Conservation (phyloP, 805 yeast species). For the Spathaspora boniae region DNA sequence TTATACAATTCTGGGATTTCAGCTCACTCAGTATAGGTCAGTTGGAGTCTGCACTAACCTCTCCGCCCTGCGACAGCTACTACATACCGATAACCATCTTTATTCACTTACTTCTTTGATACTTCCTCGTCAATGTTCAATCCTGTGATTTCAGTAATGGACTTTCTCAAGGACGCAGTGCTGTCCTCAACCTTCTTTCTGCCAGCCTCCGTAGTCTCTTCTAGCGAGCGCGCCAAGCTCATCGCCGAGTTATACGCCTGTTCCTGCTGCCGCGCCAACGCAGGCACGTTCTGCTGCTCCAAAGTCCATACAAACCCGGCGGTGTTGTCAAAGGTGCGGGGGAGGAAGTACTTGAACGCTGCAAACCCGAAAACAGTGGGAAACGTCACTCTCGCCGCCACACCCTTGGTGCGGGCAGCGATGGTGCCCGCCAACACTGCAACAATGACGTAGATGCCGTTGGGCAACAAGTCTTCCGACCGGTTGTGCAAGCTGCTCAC, state of each 20-base stretch:
- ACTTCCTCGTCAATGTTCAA: slow-evolving; percentile 63
- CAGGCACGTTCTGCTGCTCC: slow-evolving; percentile 61
- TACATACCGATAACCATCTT: neutral
- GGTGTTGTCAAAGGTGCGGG: slow-evolving; percentile 66
- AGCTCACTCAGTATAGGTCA: no score
- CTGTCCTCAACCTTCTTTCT: slow-evolving; percentile 33
- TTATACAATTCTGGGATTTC: no score
- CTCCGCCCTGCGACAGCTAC: no score
- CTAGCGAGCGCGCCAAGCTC: slow-evolving; percentile 41
- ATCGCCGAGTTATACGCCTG: slow-evolving; percentile 44
- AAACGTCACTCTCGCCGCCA: slow-evolving; percentile 48
- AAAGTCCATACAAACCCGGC: slow-evolving; percentile 52
- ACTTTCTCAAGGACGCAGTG: slow-evolving; percentile 37
- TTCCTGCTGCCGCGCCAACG: slow-evolving; percentile 60
- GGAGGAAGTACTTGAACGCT: slow-evolving; percentile 69
- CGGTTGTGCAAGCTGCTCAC: slow-evolving; percentile 60
- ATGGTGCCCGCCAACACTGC: slow-evolving; percentile 73
- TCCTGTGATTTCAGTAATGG: slow-evolving; percentile 59
- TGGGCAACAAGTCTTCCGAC: slow-evolving; percentile 70
- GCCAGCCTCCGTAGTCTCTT: slow-evolving; percentile 38
- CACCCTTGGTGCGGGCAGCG: slow-evolving; percentile 62
- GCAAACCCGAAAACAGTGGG: slow-evolving; percentile 61
- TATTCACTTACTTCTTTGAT: slow-evolving; percentile 33
- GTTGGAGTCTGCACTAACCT: no score
- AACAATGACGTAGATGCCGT: slow-evolving; percentile 61